These are phyloP conservation scores for Tylopilus rubrobrunneus DNA, from an alignment of 768 basidiomycete genomes.

Conservation along the genomic window DNA sequence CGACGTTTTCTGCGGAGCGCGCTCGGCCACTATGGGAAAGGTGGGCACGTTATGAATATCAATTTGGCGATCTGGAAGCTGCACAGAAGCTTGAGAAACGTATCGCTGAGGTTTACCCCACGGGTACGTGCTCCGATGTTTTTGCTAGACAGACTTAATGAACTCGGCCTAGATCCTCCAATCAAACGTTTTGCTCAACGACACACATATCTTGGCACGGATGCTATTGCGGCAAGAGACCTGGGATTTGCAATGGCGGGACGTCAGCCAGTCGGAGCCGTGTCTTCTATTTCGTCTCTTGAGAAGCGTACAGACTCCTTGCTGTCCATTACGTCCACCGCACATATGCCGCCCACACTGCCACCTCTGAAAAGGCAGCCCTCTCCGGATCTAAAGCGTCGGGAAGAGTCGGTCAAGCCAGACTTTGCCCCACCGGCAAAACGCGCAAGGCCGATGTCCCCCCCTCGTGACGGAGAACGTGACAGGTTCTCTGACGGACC, in stretches of 20 bases:
- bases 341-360: slow-evolving; percentile 23
- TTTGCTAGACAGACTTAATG: background rate
- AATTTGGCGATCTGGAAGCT: slow-evolving; percentile 88
- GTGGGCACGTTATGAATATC: slow-evolving; percentile 94
- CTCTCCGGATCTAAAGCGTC: slow-evolving; percentile 36
- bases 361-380: slow-evolving; percentile 29
- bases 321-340: slow-evolving; percentile 29
- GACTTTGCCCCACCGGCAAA: slow-evolving; percentile 40
- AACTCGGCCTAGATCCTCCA: slow-evolving; percentile 59
- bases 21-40: slow-evolving; percentile 91
- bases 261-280: slow-evolving; percentile 22
- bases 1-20: slow-evolving; percentile 70
- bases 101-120: slow-evolving; percentile 82
- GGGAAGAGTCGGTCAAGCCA: slow-evolving; percentile 39
- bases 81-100: slow-evolving; percentile 87
- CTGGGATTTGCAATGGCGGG: slow-evolving; percentile 68
- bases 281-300: slow-evolving; percentile 20
- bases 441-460: slow-evolving; percentile 44
- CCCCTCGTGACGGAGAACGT: slow-evolving; percentile 48
- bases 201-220: slow-evolving; percentile 67
- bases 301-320: slow-evolving; percentile 37
- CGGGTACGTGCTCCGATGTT: slow-evolving; percentile 46
- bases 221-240: slow-evolving; percentile 86
- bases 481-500: slow-evolving; percentile 37
- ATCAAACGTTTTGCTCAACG: slow-evolving; percentile 90